Evolutionary conservation across 202 grass and related monocot genomes (phyloP).

Genomic region (Digitaria exilis): DNA sequence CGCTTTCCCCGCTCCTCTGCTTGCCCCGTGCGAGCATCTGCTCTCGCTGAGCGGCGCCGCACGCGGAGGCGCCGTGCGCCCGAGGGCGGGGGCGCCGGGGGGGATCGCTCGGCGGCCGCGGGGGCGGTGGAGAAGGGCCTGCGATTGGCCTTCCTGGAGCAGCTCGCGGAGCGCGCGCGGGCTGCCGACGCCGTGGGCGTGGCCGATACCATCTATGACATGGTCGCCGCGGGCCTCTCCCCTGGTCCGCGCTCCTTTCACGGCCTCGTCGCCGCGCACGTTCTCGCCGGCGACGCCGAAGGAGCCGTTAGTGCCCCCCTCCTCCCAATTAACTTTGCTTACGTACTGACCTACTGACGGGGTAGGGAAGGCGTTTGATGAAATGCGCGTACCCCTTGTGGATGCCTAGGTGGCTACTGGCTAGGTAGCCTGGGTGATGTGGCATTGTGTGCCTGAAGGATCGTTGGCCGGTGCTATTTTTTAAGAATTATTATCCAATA

Average conservation of each 20-base stretch:
- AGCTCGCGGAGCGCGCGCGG: slow-evolving; percentile 80
- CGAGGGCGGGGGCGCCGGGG: slow-evolving; percentile 46
- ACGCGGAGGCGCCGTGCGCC: slow-evolving; percentile 53
- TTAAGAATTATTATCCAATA: no score
- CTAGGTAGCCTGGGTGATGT: no score
- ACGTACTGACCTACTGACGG: not conserved
- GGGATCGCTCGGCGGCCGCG: slow-evolving; percentile 46
- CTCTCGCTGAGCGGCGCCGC: slow-evolving; percentile 52
- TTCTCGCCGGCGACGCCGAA: slow-evolving; percentile 75
- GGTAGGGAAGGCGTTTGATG: slow-evolving; percentile 11
- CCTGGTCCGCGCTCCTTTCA: slow-evolving; percentile 93
- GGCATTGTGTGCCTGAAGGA: no score
- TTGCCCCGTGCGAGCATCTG: slow-evolving; percentile 22
- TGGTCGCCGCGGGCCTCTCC: slow-evolving; percentile 87
- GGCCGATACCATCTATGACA: slow-evolving; percentile 81
- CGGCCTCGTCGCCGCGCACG: slow-evolving; percentile 77
- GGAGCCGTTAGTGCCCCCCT: slow-evolving; percentile 58
- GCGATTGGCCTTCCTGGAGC: slow-evolving; percentile 86
- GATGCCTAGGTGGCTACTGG: not conserved
- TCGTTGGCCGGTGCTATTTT: no score
- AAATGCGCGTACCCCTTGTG: slow-evolving; percentile 24
- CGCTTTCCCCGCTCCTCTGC: slow-evolving; percentile 30
- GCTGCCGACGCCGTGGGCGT: slow-evolving; percentile 53
- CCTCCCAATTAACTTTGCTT: not conserved
- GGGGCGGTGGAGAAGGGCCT: slow-evolving; percentile 81